Base-by-base conservation (phyloP, 257 asterid species). In the Rubia yunnanensis region DNA sequence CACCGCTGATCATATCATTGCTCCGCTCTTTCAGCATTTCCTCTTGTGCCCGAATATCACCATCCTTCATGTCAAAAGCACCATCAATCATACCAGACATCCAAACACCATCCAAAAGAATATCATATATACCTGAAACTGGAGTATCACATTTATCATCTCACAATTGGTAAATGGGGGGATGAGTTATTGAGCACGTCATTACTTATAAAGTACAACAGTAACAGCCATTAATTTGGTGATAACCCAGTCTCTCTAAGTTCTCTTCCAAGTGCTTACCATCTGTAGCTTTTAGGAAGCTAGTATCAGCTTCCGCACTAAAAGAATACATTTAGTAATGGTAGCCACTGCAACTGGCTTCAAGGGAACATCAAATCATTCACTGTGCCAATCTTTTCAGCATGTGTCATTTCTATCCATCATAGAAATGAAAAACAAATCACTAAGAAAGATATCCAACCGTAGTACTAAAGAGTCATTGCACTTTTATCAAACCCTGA, bases 1-100 rank as follows among this genome's bases (percentile, higher is more conserved):
- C 54, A 34, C 81, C 88, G 66, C 57, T 81, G 73, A 94, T 82
- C 71, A 80, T 69, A 77, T 82, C 83, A 83, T 80, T 83, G 57
- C 96, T 92, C 86, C 81, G 92, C 78, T 70, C 80, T 82, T 60
- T 84, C n/a, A 90, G 92, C 97, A 94, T 79, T 77, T 90, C 96
- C 84, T 88, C 96, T 81, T 94, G 97, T 3, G 83, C 88, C 62
- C 52, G 63, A 60, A 76, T 63, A 72, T 94, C 88, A 36, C 89
- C 91, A 9, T 86, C 99, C 97, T 92, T 69, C 31, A 34, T 59
- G 32, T 18, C 59, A 72, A 68, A 57, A 46, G 65, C 41, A 71
- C 32, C 17, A 71, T 32, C 10, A 61, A 36, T 14, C 38, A 34
- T 53, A 67, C 44, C 30, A 31, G 1, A 61, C n/a, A 56, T 46